A percentile compares a stretch with the other conserved stretches of the same genome.
phyloP scores from a whole-genome alignment of 768 basidiomycete genomes.

The Rhodotorula kratochvilovae region DNA sequence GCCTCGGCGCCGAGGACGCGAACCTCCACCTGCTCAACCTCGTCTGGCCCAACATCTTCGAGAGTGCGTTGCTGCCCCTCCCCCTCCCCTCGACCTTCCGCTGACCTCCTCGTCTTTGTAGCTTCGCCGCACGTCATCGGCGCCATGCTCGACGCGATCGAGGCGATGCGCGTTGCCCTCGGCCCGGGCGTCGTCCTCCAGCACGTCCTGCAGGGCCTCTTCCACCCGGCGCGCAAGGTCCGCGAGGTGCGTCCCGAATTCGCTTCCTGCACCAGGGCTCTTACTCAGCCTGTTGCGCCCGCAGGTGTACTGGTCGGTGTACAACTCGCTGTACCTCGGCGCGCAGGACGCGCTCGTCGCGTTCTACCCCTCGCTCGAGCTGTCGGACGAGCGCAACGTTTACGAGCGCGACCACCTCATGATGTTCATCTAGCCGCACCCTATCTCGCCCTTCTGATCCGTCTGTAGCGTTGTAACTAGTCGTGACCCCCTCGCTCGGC shows the following conservation, averaged over 20 bases:
- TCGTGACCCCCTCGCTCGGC: too few relatives aligned
- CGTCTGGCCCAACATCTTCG: slow-evolving; percentile 98
- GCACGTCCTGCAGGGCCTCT: slow-evolving; percentile 89
- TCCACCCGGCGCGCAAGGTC: slow-evolving; percentile 95
- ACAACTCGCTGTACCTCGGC: slow-evolving; percentile 89
- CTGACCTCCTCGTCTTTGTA: background rate
- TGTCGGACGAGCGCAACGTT: slow-evolving; percentile 84
- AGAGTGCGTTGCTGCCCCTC: slow-evolving; percentile 47
- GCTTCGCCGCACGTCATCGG: slow-evolving; percentile 94
- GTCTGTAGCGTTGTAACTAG: background rate
- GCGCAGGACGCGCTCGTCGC: slow-evolving; percentile 79
- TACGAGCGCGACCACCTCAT: slow-evolving; percentile 70
- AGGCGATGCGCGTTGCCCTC: slow-evolving; percentile 92
- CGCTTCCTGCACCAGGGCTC: background rate
- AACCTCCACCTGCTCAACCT: slow-evolving; percentile 97
- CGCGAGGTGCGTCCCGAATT: slow-evolving; percentile 59
- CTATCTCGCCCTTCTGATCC: too few relatives aligned
- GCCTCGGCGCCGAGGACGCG: slow-evolving; percentile 95
- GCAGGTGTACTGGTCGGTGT: slow-evolving; percentile 84
- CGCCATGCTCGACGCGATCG: slow-evolving; percentile 95
- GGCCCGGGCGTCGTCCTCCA: slow-evolving; percentile 88
- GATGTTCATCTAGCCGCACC: background rate
- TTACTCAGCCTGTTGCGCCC: background rate
- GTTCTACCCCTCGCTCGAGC: slow-evolving; percentile 78
- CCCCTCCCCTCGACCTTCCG: background rate